These are phyloP conservation scores for Pseudogymnoascus sp. DNA, from an alignment of 2,329 filamentous ascomycete species.

Conservation along the genomic window DNA sequence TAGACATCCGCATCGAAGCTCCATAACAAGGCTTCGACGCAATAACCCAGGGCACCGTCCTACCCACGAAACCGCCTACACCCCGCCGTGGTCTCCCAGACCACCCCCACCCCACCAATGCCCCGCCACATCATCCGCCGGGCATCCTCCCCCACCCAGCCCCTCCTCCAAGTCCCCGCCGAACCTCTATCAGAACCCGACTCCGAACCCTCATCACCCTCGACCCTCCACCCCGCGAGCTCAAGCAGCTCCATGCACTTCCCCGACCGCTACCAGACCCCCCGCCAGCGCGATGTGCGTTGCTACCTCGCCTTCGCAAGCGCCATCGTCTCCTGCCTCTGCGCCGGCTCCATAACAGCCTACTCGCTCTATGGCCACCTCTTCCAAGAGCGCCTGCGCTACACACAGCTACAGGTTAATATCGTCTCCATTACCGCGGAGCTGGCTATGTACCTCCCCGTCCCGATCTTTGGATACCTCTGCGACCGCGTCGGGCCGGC, in stretches of 20 bases:
- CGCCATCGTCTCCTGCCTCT: conserved; percentile 54
- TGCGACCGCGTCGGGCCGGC: conserved; percentile 84
- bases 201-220: neutral
- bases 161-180: neutral
- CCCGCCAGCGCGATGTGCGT: conserved; percentile 17
- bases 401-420: conserved; percentile 89
- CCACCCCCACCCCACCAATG: neutral
- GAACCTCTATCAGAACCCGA: neutral
- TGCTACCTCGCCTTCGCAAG: conserved; percentile 41
- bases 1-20: neutral
- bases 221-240: neutral
- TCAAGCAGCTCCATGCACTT: conserved; percentile 3
- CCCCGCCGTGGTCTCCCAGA: neutral
- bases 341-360: conserved; percentile 83
- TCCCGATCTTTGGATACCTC: conserved; percentile 79
- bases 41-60: neutral
- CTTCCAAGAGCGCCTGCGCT: conserved; percentile 77
- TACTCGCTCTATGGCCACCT: conserved; percentile 91
- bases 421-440: conserved; percentile 79
- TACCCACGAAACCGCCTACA: neutral
- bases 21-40: neutral
- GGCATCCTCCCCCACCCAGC: neutral
- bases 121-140: neutral
- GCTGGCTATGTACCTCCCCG: conserved; percentile 83
- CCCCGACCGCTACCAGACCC: neutral